Evolutionary conservation across 345 rosid genomes (phyloP).

Genomic region (Salix dunnii): DNA sequence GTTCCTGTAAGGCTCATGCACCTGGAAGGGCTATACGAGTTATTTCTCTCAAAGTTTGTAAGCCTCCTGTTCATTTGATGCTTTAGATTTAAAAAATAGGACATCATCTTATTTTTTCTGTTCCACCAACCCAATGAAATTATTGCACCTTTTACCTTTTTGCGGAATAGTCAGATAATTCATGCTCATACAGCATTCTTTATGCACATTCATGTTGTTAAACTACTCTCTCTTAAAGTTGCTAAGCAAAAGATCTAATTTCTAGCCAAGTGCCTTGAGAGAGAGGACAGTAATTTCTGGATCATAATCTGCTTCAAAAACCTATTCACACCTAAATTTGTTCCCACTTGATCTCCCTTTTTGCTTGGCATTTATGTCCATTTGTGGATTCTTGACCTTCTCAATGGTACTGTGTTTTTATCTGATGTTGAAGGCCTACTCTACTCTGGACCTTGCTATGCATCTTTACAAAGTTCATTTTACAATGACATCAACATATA

Average conservation of each 20-base stretch:
- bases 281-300: neutral
- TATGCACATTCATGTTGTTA: neutral
- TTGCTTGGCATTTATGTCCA: neutral
- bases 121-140: neutral
- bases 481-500: slow-evolving; percentile 82
- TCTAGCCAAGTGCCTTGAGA: neutral
- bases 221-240: neutral
- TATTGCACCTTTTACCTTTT: neutral
- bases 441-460: slow-evolving; percentile 62
- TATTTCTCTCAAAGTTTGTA: slow-evolving; percentile 95
- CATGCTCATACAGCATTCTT: neutral
- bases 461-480: slow-evolving; percentile 70
- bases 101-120: neutral
- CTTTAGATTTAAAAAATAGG: neutral
- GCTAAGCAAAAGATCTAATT: neutral
- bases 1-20: slow-evolving; percentile 95
- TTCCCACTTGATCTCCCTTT: neutral
- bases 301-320: slow-evolving; percentile 3
- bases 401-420: slow-evolving; percentile 10
- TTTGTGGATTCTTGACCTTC: slow-evolving; percentile 4
- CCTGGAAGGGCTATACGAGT: slow-evolving; percentile 86
- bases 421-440: slow-evolving; percentile 64
- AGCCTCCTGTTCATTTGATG: slow-evolving; percentile 32
- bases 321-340: neutral
- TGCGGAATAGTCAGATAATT: neutral